phyloP scores from a whole-genome alignment of 192 early-diverging fungal genomes.

The Lobosporangium transversale region DNA sequence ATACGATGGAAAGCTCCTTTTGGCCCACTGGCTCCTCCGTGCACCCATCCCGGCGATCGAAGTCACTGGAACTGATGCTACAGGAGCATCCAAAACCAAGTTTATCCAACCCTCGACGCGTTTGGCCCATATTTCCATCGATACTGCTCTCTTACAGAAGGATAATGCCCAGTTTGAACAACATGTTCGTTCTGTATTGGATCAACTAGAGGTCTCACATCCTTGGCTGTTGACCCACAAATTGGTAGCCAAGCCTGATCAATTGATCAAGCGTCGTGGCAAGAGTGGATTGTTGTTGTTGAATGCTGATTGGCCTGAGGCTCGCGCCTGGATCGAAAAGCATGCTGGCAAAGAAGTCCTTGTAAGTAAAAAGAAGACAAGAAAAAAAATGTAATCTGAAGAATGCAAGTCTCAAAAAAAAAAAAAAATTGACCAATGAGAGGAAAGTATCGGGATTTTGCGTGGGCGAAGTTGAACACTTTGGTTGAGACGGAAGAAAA shows the following conservation, averaged over 20 bases:
- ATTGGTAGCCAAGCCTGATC: slow-evolving; percentile 97
- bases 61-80: slow-evolving; percentile 50
- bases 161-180: slow-evolving; percentile 65
- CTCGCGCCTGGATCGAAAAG: slow-evolving; percentile 90
- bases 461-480: too few relatives aligned
- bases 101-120: slow-evolving; percentile 79
- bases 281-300: slow-evolving; percentile 95
- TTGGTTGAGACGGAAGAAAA: too few relatives aligned
- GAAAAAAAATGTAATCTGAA: background rate
- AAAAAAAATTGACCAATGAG: background rate
- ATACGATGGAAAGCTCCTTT: slow-evolving; percentile 97
- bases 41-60: slow-evolving; percentile 57
- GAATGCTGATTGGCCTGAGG: slow-evolving; percentile 89
- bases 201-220: slow-evolving; percentile 76
- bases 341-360: slow-evolving; percentile 86
- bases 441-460: background rate
- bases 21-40: slow-evolving; percentile 87
- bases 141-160: slow-evolving; percentile 61
- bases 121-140: slow-evolving; percentile 84
- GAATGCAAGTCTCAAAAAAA: background rate
- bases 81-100: slow-evolving; percentile 59
- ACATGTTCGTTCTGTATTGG: slow-evolving; percentile 66
- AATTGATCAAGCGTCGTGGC: slow-evolving; percentile 97
- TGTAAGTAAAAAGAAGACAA: slow-evolving; percentile 53
- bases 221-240: slow-evolving; percentile 87